Evolutionary conservation across 108 stramenopile genomes (phyloP).

Genomic region (Mediolabrus comicus): DNA sequence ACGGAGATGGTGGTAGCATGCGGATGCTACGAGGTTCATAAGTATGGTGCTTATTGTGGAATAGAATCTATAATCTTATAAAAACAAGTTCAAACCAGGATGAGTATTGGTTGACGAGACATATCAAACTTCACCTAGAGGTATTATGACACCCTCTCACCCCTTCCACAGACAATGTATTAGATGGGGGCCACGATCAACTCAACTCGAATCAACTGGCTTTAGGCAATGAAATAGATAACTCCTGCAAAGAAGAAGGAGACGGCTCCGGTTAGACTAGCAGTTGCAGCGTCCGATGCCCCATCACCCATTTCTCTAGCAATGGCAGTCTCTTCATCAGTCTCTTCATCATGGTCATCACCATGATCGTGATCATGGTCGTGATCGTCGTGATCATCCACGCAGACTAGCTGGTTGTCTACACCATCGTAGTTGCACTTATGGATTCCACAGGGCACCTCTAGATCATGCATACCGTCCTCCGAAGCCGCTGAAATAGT

Average conservation of each 20-base stretch:
- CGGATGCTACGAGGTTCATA: too few species aligned
- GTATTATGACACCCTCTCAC: too few species aligned
- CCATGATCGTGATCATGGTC: background rate
- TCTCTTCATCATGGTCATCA: background rate
- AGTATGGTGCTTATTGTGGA: too few species aligned
- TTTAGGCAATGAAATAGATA: background rate
- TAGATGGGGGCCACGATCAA: too few species aligned
- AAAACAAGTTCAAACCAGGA: too few species aligned
- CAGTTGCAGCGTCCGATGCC: background rate
- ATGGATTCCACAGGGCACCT: constrained; percentile 9
- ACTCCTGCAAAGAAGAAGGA: background rate
- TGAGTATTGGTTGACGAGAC: too few species aligned
- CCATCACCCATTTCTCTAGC: background rate
- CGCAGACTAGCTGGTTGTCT: constrained; percentile 4
- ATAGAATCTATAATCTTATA: too few species aligned
- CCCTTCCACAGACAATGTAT: too few species aligned
- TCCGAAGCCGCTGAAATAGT: constrained; percentile 4
- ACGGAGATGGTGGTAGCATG: too few species aligned
- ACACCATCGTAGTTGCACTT: constrained; percentile 12
- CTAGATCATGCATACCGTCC: constrained; percentile 22
- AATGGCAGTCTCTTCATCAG: background rate
- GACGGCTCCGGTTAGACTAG: background rate
- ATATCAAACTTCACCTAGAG: too few species aligned
- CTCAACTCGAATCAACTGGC: background rate
- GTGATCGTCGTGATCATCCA: background rate